These are phyloP conservation scores for Globisporangium cylindrosporum DNA, from an alignment of 352 stramenopile species.

Conservation along the genomic window DNA sequence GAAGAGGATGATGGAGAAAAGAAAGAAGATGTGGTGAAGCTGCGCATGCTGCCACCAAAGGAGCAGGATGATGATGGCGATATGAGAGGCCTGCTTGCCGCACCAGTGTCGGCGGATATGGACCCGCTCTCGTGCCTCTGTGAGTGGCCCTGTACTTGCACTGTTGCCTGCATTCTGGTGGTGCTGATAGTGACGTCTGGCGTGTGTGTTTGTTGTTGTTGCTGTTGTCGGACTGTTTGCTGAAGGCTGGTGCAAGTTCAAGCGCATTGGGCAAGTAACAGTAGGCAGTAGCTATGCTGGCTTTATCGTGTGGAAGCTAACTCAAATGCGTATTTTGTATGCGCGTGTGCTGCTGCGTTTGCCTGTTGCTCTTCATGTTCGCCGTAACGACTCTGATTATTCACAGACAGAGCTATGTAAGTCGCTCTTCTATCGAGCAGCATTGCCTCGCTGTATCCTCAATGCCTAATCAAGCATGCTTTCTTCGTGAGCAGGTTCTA, in stretches of 20 bases:
- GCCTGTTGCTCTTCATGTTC: background rate
- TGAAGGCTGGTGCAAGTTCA: constrained; percentile 48
- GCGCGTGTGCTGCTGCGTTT: background rate
- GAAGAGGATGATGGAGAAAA: background rate
- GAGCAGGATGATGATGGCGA: background rate
- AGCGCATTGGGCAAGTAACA: constrained; percentile 33
- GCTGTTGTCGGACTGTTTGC: background rate
- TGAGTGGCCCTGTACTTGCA: constrained; percentile 11
- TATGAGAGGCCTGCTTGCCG: background rate
- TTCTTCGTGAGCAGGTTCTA: constrained; percentile 32
- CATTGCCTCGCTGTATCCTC: too few species aligned
- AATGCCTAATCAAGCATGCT: too few species aligned
- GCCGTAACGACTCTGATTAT: background rate
- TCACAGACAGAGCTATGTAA: constrained; percentile 26
- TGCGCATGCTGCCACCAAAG: background rate
- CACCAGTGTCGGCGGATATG: constrained; percentile 15
- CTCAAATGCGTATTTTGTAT: background rate
- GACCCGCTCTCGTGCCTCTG: constrained; percentile 59
- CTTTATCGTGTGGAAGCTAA: background rate
- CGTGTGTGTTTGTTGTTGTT: background rate
- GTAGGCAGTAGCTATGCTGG: background rate
- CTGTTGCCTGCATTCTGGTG: background rate
- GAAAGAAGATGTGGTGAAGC: background rate
- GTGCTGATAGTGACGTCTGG: background rate
- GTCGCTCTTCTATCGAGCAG: background rate